Evolutionary conservation across 306 rosid species (phyloP).

Genomic region (Sindora glabra): DNA sequence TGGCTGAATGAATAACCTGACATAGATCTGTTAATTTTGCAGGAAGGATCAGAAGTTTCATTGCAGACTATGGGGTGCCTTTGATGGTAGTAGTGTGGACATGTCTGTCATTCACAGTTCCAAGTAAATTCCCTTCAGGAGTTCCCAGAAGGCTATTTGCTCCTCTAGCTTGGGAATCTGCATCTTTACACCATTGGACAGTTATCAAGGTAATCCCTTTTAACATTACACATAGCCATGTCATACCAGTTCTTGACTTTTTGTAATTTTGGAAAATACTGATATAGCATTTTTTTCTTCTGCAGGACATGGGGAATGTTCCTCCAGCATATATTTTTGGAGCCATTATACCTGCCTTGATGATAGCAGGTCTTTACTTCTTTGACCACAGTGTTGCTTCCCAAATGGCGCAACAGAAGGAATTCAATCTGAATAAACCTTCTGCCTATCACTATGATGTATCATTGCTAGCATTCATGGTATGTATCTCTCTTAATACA

Average conservation of each 20-base stretch:
- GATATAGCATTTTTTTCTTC: background rate
- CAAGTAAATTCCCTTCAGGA: constrained; percentile 55
- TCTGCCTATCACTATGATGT: constrained; percentile 84
- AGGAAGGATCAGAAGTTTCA: constrained; percentile 66
- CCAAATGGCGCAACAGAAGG: constrained; percentile 44
- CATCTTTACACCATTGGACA: constrained; percentile 73
- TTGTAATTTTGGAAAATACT: background rate
- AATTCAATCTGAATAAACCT: constrained; percentile 81
- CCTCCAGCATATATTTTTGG: constrained; percentile 53
- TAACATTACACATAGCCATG: too few relatives aligned
- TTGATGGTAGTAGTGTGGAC: constrained; percentile 77
- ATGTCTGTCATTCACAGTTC: constrained; percentile 48
- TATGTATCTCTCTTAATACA: constrained; percentile 5
- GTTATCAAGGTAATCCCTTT: constrained; percentile 46
- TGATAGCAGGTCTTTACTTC: constrained; percentile 87
- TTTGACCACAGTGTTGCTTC: constrained; percentile 64
- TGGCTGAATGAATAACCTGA: background rate
- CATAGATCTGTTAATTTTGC: background rate
- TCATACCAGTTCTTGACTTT: background rate
- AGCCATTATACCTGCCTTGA: constrained; percentile 70
- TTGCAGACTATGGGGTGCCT: constrained; percentile 85
- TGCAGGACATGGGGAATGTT: constrained; percentile 79
- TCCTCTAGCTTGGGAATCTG: constrained; percentile 76
- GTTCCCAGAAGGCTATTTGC: constrained; percentile 70
- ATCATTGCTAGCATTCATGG: constrained; percentile 66